Evolutionary conservation across 306 rosid genomes (phyloP).

Genomic region (Dryas octopetala): DNA sequence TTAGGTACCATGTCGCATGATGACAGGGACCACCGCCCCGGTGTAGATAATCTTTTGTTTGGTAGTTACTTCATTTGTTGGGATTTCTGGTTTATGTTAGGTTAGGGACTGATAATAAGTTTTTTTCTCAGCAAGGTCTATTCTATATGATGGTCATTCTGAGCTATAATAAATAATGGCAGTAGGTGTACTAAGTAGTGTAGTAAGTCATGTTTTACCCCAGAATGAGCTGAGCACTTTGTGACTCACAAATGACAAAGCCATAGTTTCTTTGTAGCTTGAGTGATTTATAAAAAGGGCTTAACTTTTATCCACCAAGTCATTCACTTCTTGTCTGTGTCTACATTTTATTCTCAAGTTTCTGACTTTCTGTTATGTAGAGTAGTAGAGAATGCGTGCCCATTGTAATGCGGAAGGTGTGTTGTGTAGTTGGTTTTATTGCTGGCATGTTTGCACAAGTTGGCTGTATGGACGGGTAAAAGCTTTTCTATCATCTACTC

Average conservation of each 20-base stretch:
- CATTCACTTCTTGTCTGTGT: no score
- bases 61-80: not conserved
- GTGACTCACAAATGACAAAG: no score
- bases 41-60: not conserved
- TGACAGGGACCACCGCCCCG: not conserved
- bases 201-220: not conserved
- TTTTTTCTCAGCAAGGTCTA: not conserved
- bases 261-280: no score
- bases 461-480: not conserved
- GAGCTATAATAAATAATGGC: not conserved
- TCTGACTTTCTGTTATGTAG: no score
- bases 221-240: no score
- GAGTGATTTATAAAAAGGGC: no score
- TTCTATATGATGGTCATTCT: not conserved
- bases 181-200: not conserved
- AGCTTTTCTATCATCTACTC: no score
- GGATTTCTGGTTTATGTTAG: slow-evolving; percentile 3
- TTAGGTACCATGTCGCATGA: not conserved
- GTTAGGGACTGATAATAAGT: not conserved
- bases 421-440: no score
- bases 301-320: no score
- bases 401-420: no score
- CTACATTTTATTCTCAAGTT: no score
- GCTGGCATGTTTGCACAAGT: slow-evolving; percentile 5
- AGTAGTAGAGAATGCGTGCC: no score